Base-by-base conservation (phyloP, 139 green algal species). In the Auxenochlorella pyrenoidosa region DNA sequence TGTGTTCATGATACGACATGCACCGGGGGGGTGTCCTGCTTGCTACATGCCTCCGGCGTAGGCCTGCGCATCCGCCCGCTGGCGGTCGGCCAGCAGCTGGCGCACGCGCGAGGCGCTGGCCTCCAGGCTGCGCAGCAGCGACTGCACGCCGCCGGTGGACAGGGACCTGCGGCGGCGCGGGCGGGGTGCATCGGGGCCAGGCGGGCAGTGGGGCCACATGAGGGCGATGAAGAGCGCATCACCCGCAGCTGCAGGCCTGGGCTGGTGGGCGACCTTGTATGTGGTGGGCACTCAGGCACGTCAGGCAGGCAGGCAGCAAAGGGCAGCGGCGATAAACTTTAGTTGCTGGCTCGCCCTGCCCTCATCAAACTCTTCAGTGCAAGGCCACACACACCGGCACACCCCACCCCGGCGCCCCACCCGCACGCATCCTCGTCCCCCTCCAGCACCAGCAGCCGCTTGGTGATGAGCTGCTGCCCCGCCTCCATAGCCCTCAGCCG, bases 371-470 rank as follows among this genome's bases (percentile, higher is more conserved):
- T n/a, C n/a, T n/a, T n/a, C n/a, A n/a, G n/a, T n/a, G n/a, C n/a
- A n/a, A n/a, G n/a, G n/a, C n/a, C n/a, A n/a, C n/a, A n/a, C n/a
- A n/a, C n/a, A n/a, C n/a, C n/a, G n/a, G n/a, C 32, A 41, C 66
- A 18, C 28, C 4, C 34, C 66, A 18, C 13, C 66, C 66, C 30
- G 1, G 54, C 54, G 10, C 54, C 54, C 30, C 66, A 73, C 66
- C 66, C 32, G 66, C 32, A 40, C 32, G 66, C 66, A 5, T 73
- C 34, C 30, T 73, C 66, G 30, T 73, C 66, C 32, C 66, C 66
- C 66, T 73, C 66, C 66, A 73, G n/a, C 66, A 36, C 34, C 66
- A 73, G 66, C 66, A 73, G n/a, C 32, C 66, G 66, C 66, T 73
- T 73, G 32, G 34, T 73, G 32, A 73, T 73, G 32, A 73, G 30